Percentiles rank a stretch among this genome's conserved stretches.
Conservation (phyloP, 495 filamentous ascomycete genomes). For the Glutinoglossum americanum region DNA sequence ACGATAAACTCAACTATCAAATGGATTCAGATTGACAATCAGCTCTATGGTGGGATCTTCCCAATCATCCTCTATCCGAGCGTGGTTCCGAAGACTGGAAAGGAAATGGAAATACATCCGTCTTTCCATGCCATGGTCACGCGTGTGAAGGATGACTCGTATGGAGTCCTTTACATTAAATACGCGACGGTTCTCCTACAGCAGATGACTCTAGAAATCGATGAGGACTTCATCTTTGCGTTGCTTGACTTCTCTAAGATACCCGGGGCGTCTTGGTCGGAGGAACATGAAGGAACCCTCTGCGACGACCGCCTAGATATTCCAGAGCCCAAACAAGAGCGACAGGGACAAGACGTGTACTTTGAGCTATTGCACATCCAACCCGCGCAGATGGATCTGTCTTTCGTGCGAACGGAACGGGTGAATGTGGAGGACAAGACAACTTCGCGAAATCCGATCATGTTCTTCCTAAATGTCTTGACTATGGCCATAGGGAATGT, state of each 20-base stretch:
- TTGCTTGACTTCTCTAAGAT: constrained; percentile 90
- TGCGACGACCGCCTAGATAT: constrained; percentile 81
- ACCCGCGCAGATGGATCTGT: constrained; percentile 92
- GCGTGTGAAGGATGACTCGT: constrained; percentile 91
- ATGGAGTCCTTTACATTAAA: constrained; percentile 95
- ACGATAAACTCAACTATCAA: constrained; percentile 76
- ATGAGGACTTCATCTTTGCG: constrained; percentile 94
- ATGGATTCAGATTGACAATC: constrained; percentile 98
- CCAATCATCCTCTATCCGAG: constrained; percentile 93
- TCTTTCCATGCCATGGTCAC: constrained; percentile 83
- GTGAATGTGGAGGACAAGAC: constrained; percentile 92
- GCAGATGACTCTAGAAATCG: constrained; percentile 94
- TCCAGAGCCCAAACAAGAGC: constrained; percentile 70
- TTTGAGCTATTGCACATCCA: constrained; percentile 94
- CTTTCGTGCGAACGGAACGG: constrained; percentile 87
- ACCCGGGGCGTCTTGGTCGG: constrained; percentile 78
- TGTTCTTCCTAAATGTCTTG: constrained; percentile 96
- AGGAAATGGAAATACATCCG: constrained; percentile 90
- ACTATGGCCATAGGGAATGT: constrained; percentile 98
- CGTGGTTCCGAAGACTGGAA: constrained; percentile 94
- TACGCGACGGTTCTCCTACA: constrained; percentile 85
- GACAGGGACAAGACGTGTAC: constrained; percentile 79
- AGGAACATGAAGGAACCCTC: constrained; percentile 58
- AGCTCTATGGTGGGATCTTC: constrained; percentile 94
- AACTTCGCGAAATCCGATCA: constrained; percentile 73